A percentile compares a stretch with the other conserved stretches of the same genome.
Evolutionary conservation across 768 basidiomycete genomes (phyloP).

Genomic region (Gelatoporia subvermispora): DNA sequence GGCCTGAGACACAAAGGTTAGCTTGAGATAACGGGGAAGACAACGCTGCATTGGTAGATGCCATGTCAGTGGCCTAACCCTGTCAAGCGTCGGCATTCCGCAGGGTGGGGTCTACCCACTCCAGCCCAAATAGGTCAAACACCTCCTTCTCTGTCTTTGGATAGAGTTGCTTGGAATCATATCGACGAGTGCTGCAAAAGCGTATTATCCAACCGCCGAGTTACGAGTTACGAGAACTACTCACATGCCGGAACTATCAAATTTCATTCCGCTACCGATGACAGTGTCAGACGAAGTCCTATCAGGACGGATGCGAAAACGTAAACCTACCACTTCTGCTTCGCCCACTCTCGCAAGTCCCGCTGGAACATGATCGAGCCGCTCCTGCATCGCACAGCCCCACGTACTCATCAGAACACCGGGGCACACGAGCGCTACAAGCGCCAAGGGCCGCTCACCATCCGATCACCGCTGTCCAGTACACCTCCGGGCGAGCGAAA

Average conservation of each 20-base stretch:
- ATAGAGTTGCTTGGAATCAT: conserved; percentile 55
- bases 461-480: conserved; percentile 87
- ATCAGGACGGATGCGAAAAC: not conserved
- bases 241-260: conserved; percentile 79
- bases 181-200: conserved; percentile 47
- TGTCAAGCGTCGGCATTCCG: conserved; percentile 58
- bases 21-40: too few relatives aligned
- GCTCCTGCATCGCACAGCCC: conserved; percentile 43
- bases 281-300: not conserved
- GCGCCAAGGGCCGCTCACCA: conserved; percentile 47
- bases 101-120: conserved; percentile 65
- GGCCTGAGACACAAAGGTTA: too few relatives aligned
- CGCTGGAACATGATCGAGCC: conserved; percentile 89
- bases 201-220: not conserved
- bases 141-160: conserved; percentile 68
- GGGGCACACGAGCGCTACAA: not conserved
- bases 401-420: not conserved
- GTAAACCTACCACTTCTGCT: conserved; percentile 45
- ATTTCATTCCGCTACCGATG: conserved; percentile 62
- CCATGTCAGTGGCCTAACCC: not conserved
- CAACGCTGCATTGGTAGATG: too few relatives aligned
- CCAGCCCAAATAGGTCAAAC: conserved; percentile 64
- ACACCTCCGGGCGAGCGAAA: conserved; percentile 68
- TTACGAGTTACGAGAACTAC: conserved; percentile 15
- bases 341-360: conserved; percentile 75